These are phyloP conservation scores for Tilletia indica DNA, from an alignment of 1,284 basidiomycete genomes.

Conservation along the genomic window DNA sequence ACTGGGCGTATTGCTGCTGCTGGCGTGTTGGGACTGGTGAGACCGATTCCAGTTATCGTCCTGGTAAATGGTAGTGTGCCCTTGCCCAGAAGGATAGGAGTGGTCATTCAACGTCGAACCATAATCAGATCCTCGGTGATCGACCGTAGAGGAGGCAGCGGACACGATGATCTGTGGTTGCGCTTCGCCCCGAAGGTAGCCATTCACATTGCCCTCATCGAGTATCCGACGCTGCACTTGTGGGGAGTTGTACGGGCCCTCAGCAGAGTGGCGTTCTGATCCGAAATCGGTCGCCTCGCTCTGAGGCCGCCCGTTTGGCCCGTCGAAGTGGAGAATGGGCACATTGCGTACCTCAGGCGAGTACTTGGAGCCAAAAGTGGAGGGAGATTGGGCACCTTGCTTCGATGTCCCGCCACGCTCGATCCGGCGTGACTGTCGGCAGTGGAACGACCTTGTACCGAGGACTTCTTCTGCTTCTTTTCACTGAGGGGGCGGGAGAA, in stretches of 20 bases:
- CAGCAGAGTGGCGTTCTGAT: neutral
- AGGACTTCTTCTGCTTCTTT: neutral
- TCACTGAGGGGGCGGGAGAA: neutral
- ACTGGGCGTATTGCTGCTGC: neutral
- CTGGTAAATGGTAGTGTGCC: neutral
- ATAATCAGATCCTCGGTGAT: neutral
- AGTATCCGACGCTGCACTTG: neutral
- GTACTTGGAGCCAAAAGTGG: neutral
- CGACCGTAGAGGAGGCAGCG: neutral
- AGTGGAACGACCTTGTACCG: neutral
- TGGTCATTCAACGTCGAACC: constrained; percentile 15
- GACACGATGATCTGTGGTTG: constrained; percentile 16
- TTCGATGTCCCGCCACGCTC: too few relatives aligned
- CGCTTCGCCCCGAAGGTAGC: neutral
- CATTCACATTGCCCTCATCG: neutral
- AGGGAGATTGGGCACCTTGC: too few relatives aligned
- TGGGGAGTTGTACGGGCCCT: neutral
- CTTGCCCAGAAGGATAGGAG: neutral
- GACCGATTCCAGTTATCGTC: neutral
- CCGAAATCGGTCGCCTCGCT: neutral
- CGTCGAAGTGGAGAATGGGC: neutral
- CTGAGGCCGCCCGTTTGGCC: neutral
- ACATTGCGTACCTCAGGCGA: neutral
- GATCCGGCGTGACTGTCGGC: too few relatives aligned
- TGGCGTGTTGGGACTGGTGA: neutral